Percentiles rank a stretch among this genome's conserved stretches.
These are phyloP conservation scores for Solanum chiquidenum DNA, from an alignment of 257 asterid genomes.

Conservation along the genomic window DNA sequence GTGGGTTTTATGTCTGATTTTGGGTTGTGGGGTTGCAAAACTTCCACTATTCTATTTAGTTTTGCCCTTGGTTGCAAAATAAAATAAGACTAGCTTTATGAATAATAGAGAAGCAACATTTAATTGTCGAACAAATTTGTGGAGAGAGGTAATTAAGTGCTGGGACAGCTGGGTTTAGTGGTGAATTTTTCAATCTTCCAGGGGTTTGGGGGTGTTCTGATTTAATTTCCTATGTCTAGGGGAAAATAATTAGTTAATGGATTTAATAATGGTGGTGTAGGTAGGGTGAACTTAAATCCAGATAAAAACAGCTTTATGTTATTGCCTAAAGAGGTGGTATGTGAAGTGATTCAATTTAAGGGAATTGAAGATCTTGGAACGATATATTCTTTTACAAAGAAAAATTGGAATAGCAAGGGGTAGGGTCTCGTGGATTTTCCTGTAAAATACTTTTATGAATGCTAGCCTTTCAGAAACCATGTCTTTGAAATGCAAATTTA, in stretches of 20 bases:
- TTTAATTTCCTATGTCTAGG: background rate
- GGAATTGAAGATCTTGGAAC: background rate
- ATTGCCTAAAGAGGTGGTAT: background rate
- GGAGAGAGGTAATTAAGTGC: background rate
- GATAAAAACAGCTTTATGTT: background rate
- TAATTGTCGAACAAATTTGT: background rate
- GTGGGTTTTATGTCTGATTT: background rate
- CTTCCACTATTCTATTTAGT: background rate
- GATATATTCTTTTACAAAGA: background rate
- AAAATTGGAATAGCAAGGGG: background rate
- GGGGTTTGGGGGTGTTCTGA: background rate
- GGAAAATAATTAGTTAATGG: background rate
- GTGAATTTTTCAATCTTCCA: background rate
- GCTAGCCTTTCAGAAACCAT: background rate
- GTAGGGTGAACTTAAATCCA: background rate
- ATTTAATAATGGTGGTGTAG: background rate
- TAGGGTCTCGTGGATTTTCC: background rate
- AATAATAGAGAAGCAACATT: background rate
- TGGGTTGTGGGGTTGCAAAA: background rate
- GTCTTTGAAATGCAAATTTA: background rate
- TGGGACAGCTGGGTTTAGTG: background rate
- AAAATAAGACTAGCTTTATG: background rate
- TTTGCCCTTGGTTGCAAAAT: background rate
- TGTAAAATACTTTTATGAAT: background rate
- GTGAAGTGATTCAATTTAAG: background rate